Percentiles rank a stretch among this genome's conserved stretches.
Evolutionary conservation across 768 basidiomycete genomes (phyloP).

Genomic region (Leccinum variicolor): DNA sequence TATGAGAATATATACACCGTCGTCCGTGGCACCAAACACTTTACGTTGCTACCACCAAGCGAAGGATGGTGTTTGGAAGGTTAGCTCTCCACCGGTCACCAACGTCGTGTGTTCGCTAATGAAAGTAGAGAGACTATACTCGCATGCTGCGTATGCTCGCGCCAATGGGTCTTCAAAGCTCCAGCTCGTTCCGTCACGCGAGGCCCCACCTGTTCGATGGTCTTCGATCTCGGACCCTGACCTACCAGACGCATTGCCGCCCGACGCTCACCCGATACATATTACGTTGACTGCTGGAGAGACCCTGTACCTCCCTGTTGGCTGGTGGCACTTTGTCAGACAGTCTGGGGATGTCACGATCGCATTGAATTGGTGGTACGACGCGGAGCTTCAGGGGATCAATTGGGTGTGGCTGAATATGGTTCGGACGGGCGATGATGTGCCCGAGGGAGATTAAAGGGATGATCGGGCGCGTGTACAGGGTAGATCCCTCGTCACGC

Average conservation of each 20-base stretch:
- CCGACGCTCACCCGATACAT: constrained; percentile 59
- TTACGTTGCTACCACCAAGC: constrained; percentile 84
- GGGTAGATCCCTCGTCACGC: constrained; percentile 11
- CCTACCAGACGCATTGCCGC: constrained; percentile 41
- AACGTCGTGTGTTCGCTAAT: constrained; percentile 6
- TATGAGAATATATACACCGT: constrained; percentile 95
- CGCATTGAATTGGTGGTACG: constrained; percentile 90
- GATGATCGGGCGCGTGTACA: background rate
- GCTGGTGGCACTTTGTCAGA: constrained; percentile 92
- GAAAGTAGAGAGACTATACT: constrained; percentile 53
- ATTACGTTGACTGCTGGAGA: constrained; percentile 71
- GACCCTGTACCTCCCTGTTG: constrained; percentile 83
- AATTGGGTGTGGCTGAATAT: constrained; percentile 67
- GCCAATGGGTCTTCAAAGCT: constrained; percentile 20
- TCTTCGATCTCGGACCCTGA: constrained; percentile 68
- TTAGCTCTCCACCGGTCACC: constrained; percentile 29
- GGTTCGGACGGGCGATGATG: constrained; percentile 40
- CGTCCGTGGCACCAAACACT: constrained; percentile 78
- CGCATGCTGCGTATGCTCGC: constrained; percentile 64
- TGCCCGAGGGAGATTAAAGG: constrained; percentile 32
- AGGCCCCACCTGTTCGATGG: constrained; percentile 66
- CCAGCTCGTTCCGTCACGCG: constrained; percentile 29
- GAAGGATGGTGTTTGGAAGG: constrained; percentile 84
- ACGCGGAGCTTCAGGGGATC: constrained; percentile 70
- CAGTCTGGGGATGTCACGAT: constrained; percentile 63